Percentiles rank a stretch among this genome's conserved stretches.
Conservation (phyloP, 352 stramenopile genomes). For the Pythium periplocum region DNA sequence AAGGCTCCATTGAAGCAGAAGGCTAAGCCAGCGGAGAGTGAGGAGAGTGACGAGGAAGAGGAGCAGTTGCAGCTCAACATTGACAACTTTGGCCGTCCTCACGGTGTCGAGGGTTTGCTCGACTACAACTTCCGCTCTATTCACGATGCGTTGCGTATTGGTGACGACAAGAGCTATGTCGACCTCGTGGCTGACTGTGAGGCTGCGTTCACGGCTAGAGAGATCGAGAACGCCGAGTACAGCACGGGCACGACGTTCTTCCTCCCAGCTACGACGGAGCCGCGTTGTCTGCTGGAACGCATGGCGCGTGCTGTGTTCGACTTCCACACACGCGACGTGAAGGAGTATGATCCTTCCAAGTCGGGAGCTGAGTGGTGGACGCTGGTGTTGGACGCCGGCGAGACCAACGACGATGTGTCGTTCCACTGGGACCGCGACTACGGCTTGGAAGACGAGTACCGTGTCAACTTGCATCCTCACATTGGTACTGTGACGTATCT, state of each 20-base stretch:
- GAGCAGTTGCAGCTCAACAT: constrained; percentile 22
- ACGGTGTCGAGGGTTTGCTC: constrained; percentile 17
- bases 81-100: constrained; percentile 25
- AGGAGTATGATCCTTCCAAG: constrained; percentile 35
- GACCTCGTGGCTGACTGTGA: constrained; percentile 36
- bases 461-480: constrained; percentile 75
- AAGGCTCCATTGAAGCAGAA: neutral
- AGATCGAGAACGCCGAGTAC: constrained; percentile 48
- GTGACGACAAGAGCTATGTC: constrained; percentile 22
- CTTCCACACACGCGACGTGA: constrained; percentile 46
- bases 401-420: constrained; percentile 60
- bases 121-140: constrained; percentile 28
- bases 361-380: constrained; percentile 89
- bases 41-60: constrained; percentile 9
- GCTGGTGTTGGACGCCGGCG: constrained; percentile 54
- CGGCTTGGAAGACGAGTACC: constrained; percentile 60
- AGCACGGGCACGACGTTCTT: constrained; percentile 59
- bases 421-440: constrained; percentile 92
- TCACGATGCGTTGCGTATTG: constrained; percentile 15
- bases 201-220: constrained; percentile 36
- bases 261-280: constrained; percentile 33
- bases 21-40: neutral
- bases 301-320: constrained; percentile 75
- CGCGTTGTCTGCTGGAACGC: constrained; percentile 61
- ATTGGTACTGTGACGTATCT: constrained; percentile 74